A percentile compares a stretch with the other conserved stretches of the same genome.
Evolutionary conservation across 2,329 filamentous ascomycete genomes (phyloP).

Genomic region (Westerdykella sp.): DNA sequence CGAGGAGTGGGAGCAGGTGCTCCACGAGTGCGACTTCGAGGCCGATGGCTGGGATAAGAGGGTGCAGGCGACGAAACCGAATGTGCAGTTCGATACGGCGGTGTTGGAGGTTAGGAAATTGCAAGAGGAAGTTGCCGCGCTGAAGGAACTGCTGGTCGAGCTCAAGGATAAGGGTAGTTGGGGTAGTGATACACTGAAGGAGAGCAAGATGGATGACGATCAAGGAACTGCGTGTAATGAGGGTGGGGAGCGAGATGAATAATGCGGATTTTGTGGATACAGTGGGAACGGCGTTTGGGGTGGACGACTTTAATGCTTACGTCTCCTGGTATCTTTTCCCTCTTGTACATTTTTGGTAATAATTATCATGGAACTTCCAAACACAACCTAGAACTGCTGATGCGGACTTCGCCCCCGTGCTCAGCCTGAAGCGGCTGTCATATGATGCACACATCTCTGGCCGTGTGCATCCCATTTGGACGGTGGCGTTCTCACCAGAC

Average conservation of each 20-base stretch:
- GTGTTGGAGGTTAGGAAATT: conserved; percentile 56
- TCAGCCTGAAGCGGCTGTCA: too few relatives aligned
- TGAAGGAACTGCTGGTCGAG: conserved; percentile 37
- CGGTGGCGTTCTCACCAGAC: too few relatives aligned
- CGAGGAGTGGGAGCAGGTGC: conserved; percentile 90
- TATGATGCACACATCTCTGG: too few relatives aligned
- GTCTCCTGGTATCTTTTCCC: too few relatives aligned
- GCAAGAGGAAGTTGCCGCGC: conserved; percentile 40
- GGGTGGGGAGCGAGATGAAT: conserved; percentile 13
- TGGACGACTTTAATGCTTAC: background rate
- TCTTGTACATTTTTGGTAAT: too few relatives aligned
- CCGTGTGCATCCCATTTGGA: too few relatives aligned
- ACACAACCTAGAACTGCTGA: too few relatives aligned
- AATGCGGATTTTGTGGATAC: background rate
- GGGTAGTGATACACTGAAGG: conserved; percentile 28
- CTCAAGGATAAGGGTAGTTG: conserved; percentile 19
- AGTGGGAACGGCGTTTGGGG: background rate
- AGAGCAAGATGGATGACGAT: conserved; percentile 19
- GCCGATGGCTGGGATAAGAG: conserved; percentile 78
- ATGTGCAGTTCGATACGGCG: conserved; percentile 72
- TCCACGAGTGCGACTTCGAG: conserved; percentile 68
- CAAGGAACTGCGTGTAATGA: conserved; percentile 19
- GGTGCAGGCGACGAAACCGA: conserved; percentile 68
- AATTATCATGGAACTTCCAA: too few relatives aligned
- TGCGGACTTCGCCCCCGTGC: too few relatives aligned